phyloP scores from a whole-genome alignment of 2,329 filamentous ascomycete species.

The Colletotrichum tamarilloi region DNA sequence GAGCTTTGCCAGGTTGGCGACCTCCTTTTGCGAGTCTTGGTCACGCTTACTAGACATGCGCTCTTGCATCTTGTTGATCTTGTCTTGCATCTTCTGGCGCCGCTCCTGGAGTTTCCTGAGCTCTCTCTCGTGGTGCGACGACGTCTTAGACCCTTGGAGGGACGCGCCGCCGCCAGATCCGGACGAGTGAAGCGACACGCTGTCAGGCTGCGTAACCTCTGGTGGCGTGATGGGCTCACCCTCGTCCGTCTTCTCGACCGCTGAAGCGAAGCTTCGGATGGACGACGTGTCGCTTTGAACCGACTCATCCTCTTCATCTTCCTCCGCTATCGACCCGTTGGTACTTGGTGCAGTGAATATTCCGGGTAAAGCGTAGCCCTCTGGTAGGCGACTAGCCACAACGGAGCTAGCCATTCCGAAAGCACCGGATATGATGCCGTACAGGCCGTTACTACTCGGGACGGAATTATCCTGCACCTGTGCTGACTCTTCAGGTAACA shows the following conservation, averaged over 20 bases:
- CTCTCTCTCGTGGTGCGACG: constrained; percentile 68
- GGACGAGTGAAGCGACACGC: constrained; percentile 47
- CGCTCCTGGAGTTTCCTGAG: constrained; percentile 72
- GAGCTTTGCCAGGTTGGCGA: constrained; percentile 63
- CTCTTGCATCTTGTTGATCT: constrained; percentile 66
- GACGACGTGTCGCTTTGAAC: constrained; percentile 57
- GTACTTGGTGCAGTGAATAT: constrained; percentile 42
- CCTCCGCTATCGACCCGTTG: constrained; percentile 43
- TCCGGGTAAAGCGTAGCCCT: constrained; percentile 39
- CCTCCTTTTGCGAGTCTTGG: constrained; percentile 63
- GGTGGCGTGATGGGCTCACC: constrained; percentile 37
- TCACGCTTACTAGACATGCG: constrained; percentile 56
- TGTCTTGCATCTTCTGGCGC: constrained; percentile 71
- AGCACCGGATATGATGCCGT: constrained; percentile 65
- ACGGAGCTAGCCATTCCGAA: constrained; percentile 62
- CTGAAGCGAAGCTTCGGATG: constrained; percentile 61
- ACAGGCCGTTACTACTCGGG: constrained; percentile 60
- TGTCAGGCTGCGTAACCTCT: constrained; percentile 32
- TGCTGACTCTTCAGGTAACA: constrained; percentile 36
- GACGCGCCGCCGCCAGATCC: constrained; percentile 43
- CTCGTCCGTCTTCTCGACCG: constrained; percentile 50
- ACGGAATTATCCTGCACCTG: constrained; percentile 43
- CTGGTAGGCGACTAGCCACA: constrained; percentile 53
- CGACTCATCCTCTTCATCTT: constrained; percentile 43
- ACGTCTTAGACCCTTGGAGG: constrained; percentile 41